Conservation (phyloP, 495 filamentous ascomycete genomes). For the Amorphotheca resinae region DNA sequence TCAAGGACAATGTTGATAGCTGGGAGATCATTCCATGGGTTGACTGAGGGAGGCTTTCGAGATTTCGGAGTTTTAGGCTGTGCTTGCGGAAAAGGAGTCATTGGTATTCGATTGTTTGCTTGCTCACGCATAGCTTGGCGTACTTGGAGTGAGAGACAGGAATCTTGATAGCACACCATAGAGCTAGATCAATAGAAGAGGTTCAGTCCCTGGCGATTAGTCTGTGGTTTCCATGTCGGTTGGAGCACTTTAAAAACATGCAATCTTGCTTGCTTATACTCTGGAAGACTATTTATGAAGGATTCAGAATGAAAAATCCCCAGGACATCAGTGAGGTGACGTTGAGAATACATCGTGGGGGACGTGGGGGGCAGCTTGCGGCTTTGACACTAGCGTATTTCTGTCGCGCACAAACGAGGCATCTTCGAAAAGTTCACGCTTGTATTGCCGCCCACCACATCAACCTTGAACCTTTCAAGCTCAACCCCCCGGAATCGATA, state of each 20-base stretch:
- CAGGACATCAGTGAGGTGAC: not conserved
- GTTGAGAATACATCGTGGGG: not conserved
- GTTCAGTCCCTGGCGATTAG: not conserved
- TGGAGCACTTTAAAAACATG: not conserved
- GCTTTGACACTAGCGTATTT: not conserved
- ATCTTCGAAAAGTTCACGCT: not conserved
- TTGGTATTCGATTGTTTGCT: not conserved
- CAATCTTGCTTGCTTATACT: not conserved
- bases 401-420: not conserved
- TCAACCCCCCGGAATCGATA: not conserved
- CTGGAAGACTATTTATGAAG: not conserved
- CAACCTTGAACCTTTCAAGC: not conserved
- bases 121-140: not conserved
- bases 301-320: not conserved
- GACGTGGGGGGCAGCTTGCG: not conserved
- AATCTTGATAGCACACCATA: not conserved
- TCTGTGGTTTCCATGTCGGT: not conserved
- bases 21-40: slow-evolving; percentile 51
- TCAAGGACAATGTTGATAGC: slow-evolving; percentile 39
- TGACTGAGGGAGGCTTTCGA: slow-evolving; percentile 5
- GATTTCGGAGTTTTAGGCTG: not conserved
- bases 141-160: not conserved
- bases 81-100: not conserved
- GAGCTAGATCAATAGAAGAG: not conserved
- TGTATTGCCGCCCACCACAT: not conserved